Evolutionary conservation across 306 rosid species (phyloP), one percentile per base, ranked within the genome.

Genomic region (Lagenaria siceraria): DNA sequence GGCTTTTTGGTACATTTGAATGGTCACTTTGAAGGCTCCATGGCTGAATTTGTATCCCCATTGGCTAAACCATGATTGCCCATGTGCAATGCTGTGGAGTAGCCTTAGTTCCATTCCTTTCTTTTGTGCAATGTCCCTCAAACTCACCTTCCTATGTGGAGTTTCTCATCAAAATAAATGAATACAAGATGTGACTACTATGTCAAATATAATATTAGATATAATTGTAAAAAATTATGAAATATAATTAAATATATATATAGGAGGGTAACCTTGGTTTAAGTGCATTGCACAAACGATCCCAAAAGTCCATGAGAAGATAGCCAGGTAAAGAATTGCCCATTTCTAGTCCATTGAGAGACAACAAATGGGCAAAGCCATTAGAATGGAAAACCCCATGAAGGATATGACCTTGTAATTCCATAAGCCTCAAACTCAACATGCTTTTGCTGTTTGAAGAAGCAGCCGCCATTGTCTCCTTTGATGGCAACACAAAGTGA

Each of bases 321-420:
- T 80, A 79, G 0, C 98, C 97, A 69, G 90, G 74, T 81, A 77
- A 69, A 62, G 90, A 82, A 0, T 92, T 91, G 19, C 96, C 92
- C 31, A 72, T 88, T 90, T 90, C 98, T 15, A 88, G 73, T 4
- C 98, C 97, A 84, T 91, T 91, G 60, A 87, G 82, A 65, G 87
- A 42, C 12, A 42, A 3, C 13, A 42, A 42, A 42, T 42, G 48
- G 48, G 13, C 48, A 24, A 70, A 70, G 71, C 98, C 97, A 76
- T 93, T 93, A 60, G 96, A 89, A 82, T 93, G 98, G 84, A 93
- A 84, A 55, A 89, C 93, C 78, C 92, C 97, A 82, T 93, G 97
- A 91, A 91, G 85, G 85, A 86, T 83, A 82, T 91, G 93, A 31
- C 75, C 56, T 13, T 46, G 14, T 4, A 22, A 70, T 70, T 70